A percentile compares a stretch with the other conserved stretches of the same genome.
Evolutionary conservation across 441 rosid species (phyloP).

Genomic region (Raphanus hybrid): DNA sequence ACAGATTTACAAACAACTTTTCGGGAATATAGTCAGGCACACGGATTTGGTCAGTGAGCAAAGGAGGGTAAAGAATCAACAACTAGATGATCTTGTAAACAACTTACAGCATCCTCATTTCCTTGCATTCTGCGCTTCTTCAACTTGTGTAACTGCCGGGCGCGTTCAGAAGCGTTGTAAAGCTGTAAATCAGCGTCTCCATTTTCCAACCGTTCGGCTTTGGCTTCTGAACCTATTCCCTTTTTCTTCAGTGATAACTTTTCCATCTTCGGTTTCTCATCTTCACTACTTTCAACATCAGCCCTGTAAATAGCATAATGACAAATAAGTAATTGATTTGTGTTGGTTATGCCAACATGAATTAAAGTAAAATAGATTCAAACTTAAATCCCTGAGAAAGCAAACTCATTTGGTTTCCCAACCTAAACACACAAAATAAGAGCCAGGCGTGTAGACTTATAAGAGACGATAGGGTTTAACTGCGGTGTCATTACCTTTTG

Average conservation of each 20-base stretch:
- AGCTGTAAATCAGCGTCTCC: constrained; percentile 86
- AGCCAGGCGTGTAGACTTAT: background rate
- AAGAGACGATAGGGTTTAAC: background rate
- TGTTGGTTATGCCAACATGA: constrained; percentile 20
- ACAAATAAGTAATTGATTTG: constrained; percentile 17
- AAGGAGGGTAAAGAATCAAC: constrained; percentile 15
- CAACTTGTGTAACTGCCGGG: constrained; percentile 79
- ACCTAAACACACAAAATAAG: background rate
- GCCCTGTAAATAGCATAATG: constrained; percentile 44
- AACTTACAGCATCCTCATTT: constrained; percentile 85
- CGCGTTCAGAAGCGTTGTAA: constrained; percentile 71
- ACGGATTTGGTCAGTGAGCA: constrained; percentile 1
- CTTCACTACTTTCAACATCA: constrained; percentile 54
- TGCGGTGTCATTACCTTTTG: constrained; percentile 53
- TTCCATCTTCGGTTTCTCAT: constrained; percentile 71
- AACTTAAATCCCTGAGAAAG: background rate
- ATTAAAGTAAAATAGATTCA: constrained; percentile 3
- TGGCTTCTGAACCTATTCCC: constrained; percentile 91
- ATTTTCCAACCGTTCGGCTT: constrained; percentile 74
- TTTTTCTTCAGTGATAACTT: constrained; percentile 82
- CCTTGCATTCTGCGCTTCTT: constrained; percentile 90
- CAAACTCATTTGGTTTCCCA: too few relatives aligned
- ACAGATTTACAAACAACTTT: background rate
- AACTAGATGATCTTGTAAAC: too few relatives aligned
- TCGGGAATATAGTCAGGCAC: background rate